Percentiles rank a stretch among this genome's conserved stretches.
phyloP scores from a whole-genome alignment of 1,139 yeast species.

The Meyerozyma athensensis region DNA sequence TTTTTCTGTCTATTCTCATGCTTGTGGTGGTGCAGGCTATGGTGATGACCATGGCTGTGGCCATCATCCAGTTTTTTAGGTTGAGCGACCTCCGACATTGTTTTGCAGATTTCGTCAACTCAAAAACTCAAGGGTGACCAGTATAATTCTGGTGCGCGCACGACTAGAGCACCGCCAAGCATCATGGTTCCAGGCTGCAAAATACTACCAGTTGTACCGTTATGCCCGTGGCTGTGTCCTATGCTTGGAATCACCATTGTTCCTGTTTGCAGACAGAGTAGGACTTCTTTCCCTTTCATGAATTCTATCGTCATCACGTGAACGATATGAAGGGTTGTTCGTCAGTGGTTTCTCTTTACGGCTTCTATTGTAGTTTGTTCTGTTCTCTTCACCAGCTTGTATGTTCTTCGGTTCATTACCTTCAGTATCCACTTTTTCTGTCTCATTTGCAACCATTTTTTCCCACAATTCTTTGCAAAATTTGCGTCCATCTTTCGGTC shows the following conservation, averaged over 20 bases:
- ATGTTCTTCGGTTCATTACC: too few species aligned
- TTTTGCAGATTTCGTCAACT: not conserved
- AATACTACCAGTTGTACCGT: too few species aligned
- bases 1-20: conserved; percentile 10
- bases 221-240: too few species aligned
- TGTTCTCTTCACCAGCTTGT: conserved; percentile 6
- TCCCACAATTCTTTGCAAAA: conserved; percentile 11
- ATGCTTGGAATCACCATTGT: too few species aligned
- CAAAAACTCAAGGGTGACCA: not conserved
- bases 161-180: too few species aligned
- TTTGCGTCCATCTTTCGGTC: conserved; percentile 7
- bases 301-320: not conserved
- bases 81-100: conserved; percentile 1
- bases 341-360: not conserved
- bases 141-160: too few species aligned
- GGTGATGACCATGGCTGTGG: conserved; percentile 7
- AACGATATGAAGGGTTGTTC: not conserved
- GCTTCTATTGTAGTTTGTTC: conserved; percentile 5
- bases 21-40: conserved; percentile 12
- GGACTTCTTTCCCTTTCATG: not conserved
- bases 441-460: conserved; percentile 6
- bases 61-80: conserved; percentile 1
- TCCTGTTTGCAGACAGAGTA: too few species aligned
- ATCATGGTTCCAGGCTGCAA: too few species aligned
- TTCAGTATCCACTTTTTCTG: not conserved